Evolutionary conservation across 2,329 filamentous ascomycete species (phyloP).

Genomic region (Didymella pinodella): DNA sequence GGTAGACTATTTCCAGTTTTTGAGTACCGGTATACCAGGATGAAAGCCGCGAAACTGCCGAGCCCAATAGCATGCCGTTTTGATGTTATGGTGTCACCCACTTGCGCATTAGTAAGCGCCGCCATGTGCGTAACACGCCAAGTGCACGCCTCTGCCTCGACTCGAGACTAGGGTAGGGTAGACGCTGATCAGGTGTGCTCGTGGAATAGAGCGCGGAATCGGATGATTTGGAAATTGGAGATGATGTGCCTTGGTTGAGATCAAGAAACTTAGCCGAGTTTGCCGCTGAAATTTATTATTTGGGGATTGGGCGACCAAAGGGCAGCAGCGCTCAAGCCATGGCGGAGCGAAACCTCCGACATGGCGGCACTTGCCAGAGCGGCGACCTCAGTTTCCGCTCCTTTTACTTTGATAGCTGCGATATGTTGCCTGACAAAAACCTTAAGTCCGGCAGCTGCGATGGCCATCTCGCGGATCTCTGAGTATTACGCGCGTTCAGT

Average conservation of each 20-base stretch:
- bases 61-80: not conserved
- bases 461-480: not conserved
- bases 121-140: not conserved
- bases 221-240: not conserved
- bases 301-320: not conserved
- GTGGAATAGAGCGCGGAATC: constrained; percentile 8
- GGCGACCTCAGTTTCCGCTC: not conserved
- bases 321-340: constrained; percentile 3
- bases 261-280: constrained; percentile 12
- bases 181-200: constrained; percentile 2
- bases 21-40: not conserved
- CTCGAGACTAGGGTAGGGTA: not conserved
- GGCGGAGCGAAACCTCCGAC: constrained; percentile 1
- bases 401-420: not conserved
- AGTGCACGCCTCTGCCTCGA: not conserved
- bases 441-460: not conserved
- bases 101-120: not conserved
- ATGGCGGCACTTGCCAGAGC: constrained; percentile 7
- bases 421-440: not conserved
- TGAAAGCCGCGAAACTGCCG: not conserved
- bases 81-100: not conserved
- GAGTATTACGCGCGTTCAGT: not conserved
- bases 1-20: not conserved
- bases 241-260: not conserved
- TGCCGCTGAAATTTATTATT: not conserved